Percentiles rank a stretch among this genome's conserved stretches.
Conservation (phyloP, 257 asterid species). For the Capsicum baccatum region DNA sequence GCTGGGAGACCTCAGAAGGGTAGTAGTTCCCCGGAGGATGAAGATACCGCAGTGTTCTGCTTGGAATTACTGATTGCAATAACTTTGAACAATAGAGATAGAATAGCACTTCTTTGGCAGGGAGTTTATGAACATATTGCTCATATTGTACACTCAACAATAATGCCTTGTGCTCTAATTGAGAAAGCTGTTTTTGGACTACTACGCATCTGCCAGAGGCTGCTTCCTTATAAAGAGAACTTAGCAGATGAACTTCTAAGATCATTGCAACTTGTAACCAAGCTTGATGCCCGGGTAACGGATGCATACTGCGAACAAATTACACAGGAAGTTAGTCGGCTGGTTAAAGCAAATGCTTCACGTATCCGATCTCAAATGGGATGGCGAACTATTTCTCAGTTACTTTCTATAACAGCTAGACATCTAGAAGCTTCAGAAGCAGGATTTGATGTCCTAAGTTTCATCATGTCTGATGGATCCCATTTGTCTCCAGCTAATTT, state of each 20-base stretch:
- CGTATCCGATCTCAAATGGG: conserved; percentile 80
- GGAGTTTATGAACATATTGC: conserved; percentile 95
- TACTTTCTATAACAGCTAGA: conserved; percentile 86
- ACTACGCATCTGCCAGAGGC: conserved; percentile 87
- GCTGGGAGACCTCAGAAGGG: conserved; percentile 95
- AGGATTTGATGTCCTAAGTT: conserved; percentile 82
- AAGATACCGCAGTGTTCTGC: conserved; percentile 96
- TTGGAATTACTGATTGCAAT: conserved; percentile 91
- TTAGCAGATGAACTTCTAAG: conserved; percentile 83
- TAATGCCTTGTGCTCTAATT: conserved; percentile 88
- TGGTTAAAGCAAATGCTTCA: conserved; percentile 83
- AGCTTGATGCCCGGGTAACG: conserved; percentile 91
- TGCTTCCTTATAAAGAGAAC: conserved; percentile 90
- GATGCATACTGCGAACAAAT: conserved; percentile 97
- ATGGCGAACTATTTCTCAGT: conserved; percentile 81
- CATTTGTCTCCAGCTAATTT: conserved; percentile 82
- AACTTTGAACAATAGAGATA: conserved; percentile 82
- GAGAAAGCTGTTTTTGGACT: conserved; percentile 97
- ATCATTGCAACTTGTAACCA: conserved; percentile 84
- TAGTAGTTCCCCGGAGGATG: conserved; percentile 83
- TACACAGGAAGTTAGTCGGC: conserved; percentile 88
- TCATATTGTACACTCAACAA: conserved; percentile 87
- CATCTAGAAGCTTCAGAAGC: conserved; percentile 96
- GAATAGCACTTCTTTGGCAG: conserved; percentile 90
- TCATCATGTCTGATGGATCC: conserved; percentile 87